Evolutionary conservation across 257 asterid species (phyloP).

Genomic region (Lycium ferocissimum): DNA sequence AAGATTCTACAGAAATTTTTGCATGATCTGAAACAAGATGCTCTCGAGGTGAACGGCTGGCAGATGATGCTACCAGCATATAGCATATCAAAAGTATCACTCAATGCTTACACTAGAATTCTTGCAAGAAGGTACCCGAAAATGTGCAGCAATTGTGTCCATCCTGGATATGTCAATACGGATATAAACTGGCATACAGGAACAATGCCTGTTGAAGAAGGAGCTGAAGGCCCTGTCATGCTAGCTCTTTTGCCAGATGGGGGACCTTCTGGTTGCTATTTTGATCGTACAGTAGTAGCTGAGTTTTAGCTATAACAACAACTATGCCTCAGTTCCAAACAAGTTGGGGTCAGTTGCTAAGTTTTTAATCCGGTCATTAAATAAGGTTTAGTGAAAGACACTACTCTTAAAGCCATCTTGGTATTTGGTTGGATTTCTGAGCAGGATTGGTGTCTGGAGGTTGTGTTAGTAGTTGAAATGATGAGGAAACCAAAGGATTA

Average conservation of each 20-base stretch:
- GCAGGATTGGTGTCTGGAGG: neutral
- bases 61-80: slow-evolving; percentile 83
- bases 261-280: slow-evolving; percentile 76
- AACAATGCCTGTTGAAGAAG: slow-evolving; percentile 61
- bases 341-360: neutral
- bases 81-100: slow-evolving; percentile 74
- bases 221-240: slow-evolving; percentile 76
- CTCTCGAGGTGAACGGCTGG: slow-evolving; percentile 76
- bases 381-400: neutral
- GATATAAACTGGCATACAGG: slow-evolving; percentile 76
- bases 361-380: neutral
- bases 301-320: slow-evolving; percentile 46
- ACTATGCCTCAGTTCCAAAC: neutral
- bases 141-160: slow-evolving; percentile 79
- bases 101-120: slow-evolving; percentile 77
- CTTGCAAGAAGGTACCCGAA: slow-evolving; percentile 67
- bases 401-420: too few species aligned
- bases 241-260: slow-evolving; percentile 70
- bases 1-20: slow-evolving; percentile 57
- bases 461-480: neutral
- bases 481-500: neutral
- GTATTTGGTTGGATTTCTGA: neutral
- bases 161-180: slow-evolving; percentile 77
- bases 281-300: slow-evolving; percentile 58
- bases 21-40: slow-evolving; percentile 53